phyloP scores from a whole-genome alignment of 495 filamentous ascomycete species.

The Penicillium robsamsonii region DNA sequence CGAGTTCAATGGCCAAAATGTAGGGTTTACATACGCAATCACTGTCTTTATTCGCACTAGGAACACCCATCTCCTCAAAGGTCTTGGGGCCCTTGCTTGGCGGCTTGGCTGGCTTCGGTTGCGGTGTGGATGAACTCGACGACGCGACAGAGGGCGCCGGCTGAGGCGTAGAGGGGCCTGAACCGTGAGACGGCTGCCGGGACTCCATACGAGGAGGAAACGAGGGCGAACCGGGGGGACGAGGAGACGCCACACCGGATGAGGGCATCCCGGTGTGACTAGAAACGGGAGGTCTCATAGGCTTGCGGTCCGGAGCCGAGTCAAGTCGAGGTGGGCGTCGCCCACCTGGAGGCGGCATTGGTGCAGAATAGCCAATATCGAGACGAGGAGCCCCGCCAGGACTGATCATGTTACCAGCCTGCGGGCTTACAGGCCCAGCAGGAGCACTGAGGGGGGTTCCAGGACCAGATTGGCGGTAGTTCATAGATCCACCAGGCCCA shows the following conservation, averaged over 20 bases:
- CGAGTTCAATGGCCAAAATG: conserved; percentile 3
- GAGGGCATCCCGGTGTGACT: conserved; percentile 23
- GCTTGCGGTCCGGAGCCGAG: conserved; percentile 34
- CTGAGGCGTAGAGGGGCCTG: conserved; percentile 34
- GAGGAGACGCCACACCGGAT: conserved; percentile 32
- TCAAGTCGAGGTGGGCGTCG: conserved; percentile 39
- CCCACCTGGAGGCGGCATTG: conserved; percentile 42
- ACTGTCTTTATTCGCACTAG: conserved; percentile 68
- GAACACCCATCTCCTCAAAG: conserved; percentile 97
- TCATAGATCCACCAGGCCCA: conserved; percentile 35
- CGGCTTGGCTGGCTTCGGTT: conserved; percentile 34
- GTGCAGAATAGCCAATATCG: conserved; percentile 56
- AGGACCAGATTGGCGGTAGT: conserved; percentile 40
- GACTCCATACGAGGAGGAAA: conserved; percentile 39
- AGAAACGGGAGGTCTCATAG: conserved; percentile 35
- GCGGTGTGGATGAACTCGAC: conserved; percentile 20
- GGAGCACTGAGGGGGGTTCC: conserved; percentile 32
- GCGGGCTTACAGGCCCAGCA: conserved; percentile 32
- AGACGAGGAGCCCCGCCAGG: conserved; percentile 40
- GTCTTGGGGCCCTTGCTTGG: conserved; percentile 86
- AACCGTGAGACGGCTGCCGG: conserved; percentile 31
- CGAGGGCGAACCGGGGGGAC: conserved; percentile 32
- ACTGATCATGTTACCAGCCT: conserved; percentile 22
- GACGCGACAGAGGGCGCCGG: conserved; percentile 25
- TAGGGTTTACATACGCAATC: conserved; percentile 76